Conservation (phyloP, 1,284 basidiomycete species). For the Porphyrellus sp. region DNA sequence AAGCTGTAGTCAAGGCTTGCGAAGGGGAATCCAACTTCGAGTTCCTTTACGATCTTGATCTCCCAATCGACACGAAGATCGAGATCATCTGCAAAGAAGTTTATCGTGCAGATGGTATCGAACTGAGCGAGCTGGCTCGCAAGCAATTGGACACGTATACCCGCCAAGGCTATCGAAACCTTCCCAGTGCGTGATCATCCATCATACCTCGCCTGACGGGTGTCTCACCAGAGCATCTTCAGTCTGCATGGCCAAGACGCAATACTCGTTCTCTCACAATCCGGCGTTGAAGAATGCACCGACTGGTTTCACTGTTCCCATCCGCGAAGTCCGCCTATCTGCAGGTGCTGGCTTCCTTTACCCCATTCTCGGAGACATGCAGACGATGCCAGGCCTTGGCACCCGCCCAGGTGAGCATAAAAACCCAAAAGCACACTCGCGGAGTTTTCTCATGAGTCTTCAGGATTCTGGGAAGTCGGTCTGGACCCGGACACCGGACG, state of each 20-base stretch:
- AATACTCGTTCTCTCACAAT: constrained; percentile 94
- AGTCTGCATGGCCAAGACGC: constrained; percentile 99
- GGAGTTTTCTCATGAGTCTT: constrained; percentile 15
- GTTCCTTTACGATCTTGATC: constrained; percentile 86
- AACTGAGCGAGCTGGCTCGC: constrained; percentile 78
- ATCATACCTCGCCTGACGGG: constrained; percentile 3
- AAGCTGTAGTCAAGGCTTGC: constrained; percentile 83
- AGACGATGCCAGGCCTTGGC: constrained; percentile 95
- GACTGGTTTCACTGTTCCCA: constrained; percentile 89
- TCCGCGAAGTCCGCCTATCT: constrained; percentile 84
- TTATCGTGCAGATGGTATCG: constrained; percentile 88
- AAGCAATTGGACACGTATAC: constrained; percentile 92
- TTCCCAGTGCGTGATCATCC: constrained; percentile 64
- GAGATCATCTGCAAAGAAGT: constrained; percentile 83
- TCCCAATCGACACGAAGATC: constrained; percentile 87
- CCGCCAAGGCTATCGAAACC: constrained; percentile 77
- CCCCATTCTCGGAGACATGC: constrained; percentile 92
- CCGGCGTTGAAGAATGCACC: constrained; percentile 90
- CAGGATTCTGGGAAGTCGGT: constrained; percentile 83
- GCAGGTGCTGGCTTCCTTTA: constrained; percentile 97
- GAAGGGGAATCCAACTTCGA: constrained; percentile 83
- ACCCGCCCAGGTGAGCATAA: constrained; percentile 75
- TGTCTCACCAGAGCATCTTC: background rate
- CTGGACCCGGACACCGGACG: constrained; percentile 71
- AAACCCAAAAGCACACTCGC: background rate